Evolutionary conservation across 106 monocot genomes (phyloP), one percentile per base, ranked within the genome.

Genomic region (Vanilla planifolia): DNA sequence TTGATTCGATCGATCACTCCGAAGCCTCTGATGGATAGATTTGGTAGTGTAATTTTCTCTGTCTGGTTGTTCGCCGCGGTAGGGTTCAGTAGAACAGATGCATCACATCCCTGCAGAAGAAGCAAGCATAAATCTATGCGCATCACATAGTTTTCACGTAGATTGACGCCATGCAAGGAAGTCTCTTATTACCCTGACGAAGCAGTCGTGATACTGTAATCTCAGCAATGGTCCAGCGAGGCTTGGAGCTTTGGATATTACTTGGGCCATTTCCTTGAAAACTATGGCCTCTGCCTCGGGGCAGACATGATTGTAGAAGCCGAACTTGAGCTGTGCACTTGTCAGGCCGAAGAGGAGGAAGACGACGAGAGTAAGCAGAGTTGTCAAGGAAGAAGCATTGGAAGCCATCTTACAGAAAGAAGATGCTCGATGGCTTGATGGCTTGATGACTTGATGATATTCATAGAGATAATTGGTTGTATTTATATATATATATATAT

Each of bases 151-250:
- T 4, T 2, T 24, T 13, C 14, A 21, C 13, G 0, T 2, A 24
- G 13, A 23, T 9, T 4, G 22, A 23, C 9, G 10, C 23, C 1
- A 2, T 40, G n/a, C n/a, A n/a, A n/a, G n/a, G n/a, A n/a, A n/a
- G n/a, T n/a, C n/a, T n/a, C n/a, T 5, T 56, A 61, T 14, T 77
- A 91, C 90, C 55, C 61, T 73, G 3, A 91, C 85, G 53, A 85
- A 91, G 26, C 90, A 91, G 46, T 85, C 90, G 65, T 85, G 90
- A 65, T 85, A 91, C 55, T 81, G 78, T 60, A 91, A 57, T 48
- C 90, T 62, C 13, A 91, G 71, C 25, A 91, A 50, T 2, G 85
- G 85, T 8, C 74, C 90, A 7, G 79, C 63, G 5, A 91, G 73
- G 50, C 70, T 73, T 4, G 67, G 73, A 0, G 82, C 81, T 16